Evolutionary conservation across 371 early-diverging fungal genomes (phyloP), one percentile per base, ranked within the genome.

Genomic region (Mucor ambiguus): DNA sequence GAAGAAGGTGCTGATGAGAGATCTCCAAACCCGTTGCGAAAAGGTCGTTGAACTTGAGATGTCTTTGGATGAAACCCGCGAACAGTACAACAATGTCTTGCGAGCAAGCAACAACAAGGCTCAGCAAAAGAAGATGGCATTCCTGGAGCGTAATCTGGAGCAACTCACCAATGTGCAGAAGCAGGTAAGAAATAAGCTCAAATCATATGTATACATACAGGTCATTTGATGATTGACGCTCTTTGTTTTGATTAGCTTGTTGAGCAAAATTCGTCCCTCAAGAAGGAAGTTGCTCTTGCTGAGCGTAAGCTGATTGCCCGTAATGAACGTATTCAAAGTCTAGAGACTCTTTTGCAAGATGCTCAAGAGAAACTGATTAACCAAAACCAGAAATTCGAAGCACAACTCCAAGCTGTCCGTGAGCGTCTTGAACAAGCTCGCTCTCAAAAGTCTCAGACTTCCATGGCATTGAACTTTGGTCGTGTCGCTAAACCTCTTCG

Each of bases 1-100:
- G 95, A 96, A 96, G 85, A 94, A 96, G 86, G 92, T 92, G 24
- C 80, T 98, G 67, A 95, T 97, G 96, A 88, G 93, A 28, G 97
- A 97, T 70, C 87, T 98, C 29, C 96, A 96, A 77, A 91, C 92
- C 79, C 90, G 96, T 30, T 97, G 96, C 82, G 97, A 98, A 73
- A 93, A 93, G 81, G 94, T 81, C 10, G 95, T 97, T 26, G 97
- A 97, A 80, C 89, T 97, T 16, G 97, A 97, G 76, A 92, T 97
- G 78, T 88, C 93, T 0, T 80, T 97, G 59, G 98, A 97, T 69
- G 96, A 96, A 69, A 89, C 93, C 4, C 89, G 95, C 9, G 95
- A 95, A 69, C 93, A 96, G 77, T 93, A 95, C 80, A 89, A 94
- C 68, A 90, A 83, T 68, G 90, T 94, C 22, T 81, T 92, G 58